Evolutionary conservation across 2,329 filamentous ascomycete species (phyloP), one percentile per base, ranked within the genome.

Genomic region (Botrytis pseudocinerea): DNA sequence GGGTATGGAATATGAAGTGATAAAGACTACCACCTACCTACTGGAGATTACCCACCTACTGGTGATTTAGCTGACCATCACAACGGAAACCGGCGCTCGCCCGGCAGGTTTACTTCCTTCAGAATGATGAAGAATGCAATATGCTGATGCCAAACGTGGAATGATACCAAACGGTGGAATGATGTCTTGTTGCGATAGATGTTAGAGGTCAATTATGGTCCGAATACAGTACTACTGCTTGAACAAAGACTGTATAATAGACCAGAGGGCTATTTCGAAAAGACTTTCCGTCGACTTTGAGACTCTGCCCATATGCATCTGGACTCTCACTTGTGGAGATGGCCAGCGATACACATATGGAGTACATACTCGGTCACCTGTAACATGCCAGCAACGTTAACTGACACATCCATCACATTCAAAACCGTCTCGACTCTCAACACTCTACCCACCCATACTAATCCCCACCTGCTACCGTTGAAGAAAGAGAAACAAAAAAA

Each of bases 351-450:
- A 60, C 57, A 25, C 63, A 38, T 38, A 38, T 38, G 35, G 35
- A 38, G 35, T 38, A 38, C 35, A 66, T 51, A 66, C 44, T 66
- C 32, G 63, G 44, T n/a, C 63, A 66, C 51, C 63, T 66, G 28
- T 25, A 51, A 66, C 63, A 51, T 66, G 63, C 63, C 63, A 66
- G 35, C 63, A 66, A 35, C 44, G 14, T 38, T 20, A 28, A 51
- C 18, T 38, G 44, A 51, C 51, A 12, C 63, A 35, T 40, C 32
- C 44, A n/a, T 38, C 22, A 65, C 35, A 65, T 14, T 35, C 44
- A 38, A 63, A 51, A 38, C 44, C 22, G 28, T 66, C 28, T 51
- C 63, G 22, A 66, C 32, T 35, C 22, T n/a, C 48, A 12, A n/a
- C 46, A 25, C 62, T 25, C 32, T 32, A 32, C 32, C 32, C 32